These are phyloP conservation scores for Epithemia pelagica DNA, from an alignment of 108 stramenopile species.

Conservation along the genomic window DNA sequence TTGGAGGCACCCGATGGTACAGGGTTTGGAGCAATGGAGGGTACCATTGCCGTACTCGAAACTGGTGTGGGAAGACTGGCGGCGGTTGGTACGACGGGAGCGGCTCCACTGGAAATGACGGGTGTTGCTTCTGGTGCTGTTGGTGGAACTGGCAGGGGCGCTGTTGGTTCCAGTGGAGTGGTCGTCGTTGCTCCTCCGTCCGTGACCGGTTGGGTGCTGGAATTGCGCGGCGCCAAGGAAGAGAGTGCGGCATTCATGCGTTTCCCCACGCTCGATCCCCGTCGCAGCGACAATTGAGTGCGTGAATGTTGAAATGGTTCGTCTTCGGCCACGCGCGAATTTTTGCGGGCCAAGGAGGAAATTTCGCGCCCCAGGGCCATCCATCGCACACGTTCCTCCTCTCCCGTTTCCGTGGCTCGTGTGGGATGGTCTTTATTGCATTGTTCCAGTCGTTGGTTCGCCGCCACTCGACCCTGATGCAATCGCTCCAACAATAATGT, in stretches of 20 bases:
- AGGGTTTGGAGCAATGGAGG: background rate
- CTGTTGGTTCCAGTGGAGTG: no score
- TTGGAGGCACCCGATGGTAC: background rate
- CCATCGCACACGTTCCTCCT: conserved; percentile 31
- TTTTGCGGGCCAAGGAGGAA: conserved; percentile 22
- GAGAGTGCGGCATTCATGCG: conserved; percentile 68
- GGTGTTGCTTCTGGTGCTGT: background rate
- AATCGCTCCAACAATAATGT: conserved; percentile 25
- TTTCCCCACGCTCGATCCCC: conserved; percentile 58
- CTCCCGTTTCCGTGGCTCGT: conserved; percentile 3
- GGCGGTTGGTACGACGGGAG: no score
- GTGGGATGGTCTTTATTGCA: background rate
- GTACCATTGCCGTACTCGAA: background rate
- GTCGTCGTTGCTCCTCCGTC: background rate
- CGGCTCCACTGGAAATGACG: background rate
- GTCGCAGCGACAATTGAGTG: conserved; percentile 42
- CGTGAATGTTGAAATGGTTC: conserved; percentile 20
- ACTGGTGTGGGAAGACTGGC: background rate
- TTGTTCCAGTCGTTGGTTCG: conserved; percentile 3
- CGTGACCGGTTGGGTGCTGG: background rate
- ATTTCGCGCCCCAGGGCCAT: conserved; percentile 20
- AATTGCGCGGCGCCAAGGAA: conserved; percentile 30
- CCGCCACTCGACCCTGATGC: conserved; percentile 15
- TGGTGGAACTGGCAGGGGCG: no score
- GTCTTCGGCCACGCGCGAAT: conserved; percentile 9